phyloP scores from a whole-genome alignment of 305 asterid species.

The Rubia peregrina region DNA sequence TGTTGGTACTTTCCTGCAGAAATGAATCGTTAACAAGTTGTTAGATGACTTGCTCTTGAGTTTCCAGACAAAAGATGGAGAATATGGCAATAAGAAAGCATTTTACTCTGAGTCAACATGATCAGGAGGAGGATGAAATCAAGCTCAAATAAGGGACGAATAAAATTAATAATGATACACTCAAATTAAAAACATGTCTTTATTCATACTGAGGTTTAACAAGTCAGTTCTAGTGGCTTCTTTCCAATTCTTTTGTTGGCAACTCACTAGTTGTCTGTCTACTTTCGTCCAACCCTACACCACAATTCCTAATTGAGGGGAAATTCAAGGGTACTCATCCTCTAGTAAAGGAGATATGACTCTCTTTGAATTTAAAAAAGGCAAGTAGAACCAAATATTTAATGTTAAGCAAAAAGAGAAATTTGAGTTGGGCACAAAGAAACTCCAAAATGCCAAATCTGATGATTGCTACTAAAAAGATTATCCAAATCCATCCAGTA shows the following conservation, averaged over 20 bases:
- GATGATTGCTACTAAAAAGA: neutral
- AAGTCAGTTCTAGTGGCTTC: neutral
- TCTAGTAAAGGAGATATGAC: neutral
- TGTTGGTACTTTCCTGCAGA: conserved; percentile 38
- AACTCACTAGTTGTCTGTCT: neutral
- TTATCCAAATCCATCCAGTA: neutral
- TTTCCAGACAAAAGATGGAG: neutral
- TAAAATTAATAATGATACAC: neutral
- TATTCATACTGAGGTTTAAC: neutral
- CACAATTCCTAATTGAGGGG: neutral
- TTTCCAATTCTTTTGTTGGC: neutral
- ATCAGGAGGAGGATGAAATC: neutral
- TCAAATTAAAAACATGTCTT: neutral
- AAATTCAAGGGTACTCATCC: neutral
- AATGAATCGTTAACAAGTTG: conserved; percentile 9
- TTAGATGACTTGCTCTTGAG: neutral
- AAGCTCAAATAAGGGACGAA: neutral
- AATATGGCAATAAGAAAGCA: neutral
- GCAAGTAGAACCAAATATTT: neutral
- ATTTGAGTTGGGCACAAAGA: neutral
- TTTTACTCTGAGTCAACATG: neutral
- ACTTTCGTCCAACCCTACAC: neutral
- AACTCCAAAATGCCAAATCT: neutral
- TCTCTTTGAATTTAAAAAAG: neutral
- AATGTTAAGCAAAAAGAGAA: neutral